Conservation (phyloP, 768 basidiomycete species). For the Pleurotus salmoneostramineus region DNA sequence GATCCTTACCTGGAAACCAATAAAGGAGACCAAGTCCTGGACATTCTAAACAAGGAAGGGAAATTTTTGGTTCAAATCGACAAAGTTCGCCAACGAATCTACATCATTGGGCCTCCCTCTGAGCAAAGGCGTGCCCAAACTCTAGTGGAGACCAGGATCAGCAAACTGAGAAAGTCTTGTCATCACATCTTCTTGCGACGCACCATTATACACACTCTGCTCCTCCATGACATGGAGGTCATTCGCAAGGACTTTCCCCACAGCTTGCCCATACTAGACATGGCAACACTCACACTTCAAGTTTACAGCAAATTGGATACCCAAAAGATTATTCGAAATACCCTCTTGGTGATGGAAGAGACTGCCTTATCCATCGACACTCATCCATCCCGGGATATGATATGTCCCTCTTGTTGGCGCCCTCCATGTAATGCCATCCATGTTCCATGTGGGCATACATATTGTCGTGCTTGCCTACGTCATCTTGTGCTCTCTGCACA, state of each 20-base stretch:
- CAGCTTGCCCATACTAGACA: constrained; percentile 41
- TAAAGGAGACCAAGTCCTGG: constrained; percentile 33
- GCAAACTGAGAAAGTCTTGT: background rate
- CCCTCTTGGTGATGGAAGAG: constrained; percentile 16
- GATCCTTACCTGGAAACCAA: constrained; percentile 42
- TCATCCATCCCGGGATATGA: background rate
- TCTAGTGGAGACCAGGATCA: constrained; percentile 11
- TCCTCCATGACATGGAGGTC: constrained; percentile 24
- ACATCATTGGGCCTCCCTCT: constrained; percentile 31
- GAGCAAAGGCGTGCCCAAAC: constrained; percentile 26
- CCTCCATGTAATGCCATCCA: constrained; percentile 25
- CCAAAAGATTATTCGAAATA: constrained; percentile 21
- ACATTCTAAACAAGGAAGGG: constrained; percentile 28
- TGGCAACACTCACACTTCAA: constrained; percentile 30
- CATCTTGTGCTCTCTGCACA: constrained; percentile 32
- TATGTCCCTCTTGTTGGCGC: constrained; percentile 39
- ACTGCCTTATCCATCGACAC: background rate
- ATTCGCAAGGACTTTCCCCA: constrained; percentile 8
- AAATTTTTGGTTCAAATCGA: constrained; percentile 37
- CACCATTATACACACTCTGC: constrained; percentile 27
- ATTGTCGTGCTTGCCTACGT: constrained; percentile 48
- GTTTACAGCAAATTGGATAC: constrained; percentile 34
- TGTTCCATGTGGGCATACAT: constrained; percentile 46
- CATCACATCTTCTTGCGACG: background rate
- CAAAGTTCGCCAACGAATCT: constrained; percentile 29